Conservation (phyloP, 257 asterid genomes). For the Solanum etuberosum region DNA sequence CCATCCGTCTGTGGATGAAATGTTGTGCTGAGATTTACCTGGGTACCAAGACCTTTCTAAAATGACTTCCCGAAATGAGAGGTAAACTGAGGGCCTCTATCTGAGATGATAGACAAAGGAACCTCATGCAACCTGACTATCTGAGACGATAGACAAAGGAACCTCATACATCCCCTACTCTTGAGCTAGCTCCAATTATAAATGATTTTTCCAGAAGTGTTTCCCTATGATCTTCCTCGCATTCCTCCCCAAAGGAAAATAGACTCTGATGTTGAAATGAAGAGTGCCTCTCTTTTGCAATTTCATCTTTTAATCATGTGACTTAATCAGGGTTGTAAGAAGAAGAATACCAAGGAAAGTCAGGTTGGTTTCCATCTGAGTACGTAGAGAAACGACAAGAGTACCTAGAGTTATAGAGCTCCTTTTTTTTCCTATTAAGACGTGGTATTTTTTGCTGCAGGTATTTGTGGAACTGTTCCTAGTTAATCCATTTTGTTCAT, state of each 20-base stretch:
- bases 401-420: background rate
- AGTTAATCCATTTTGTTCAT: background rate
- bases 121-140: no score
- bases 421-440: conserved; percentile 1
- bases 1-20: no score
- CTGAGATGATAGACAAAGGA: no score
- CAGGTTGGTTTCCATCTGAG: conserved; percentile 79
- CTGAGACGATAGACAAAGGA: no score
- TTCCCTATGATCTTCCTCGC: no score
- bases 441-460: background rate
- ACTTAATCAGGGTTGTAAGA: conserved; percentile 88
- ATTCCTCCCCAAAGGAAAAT: no score
- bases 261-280: background rate
- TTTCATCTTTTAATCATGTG: conserved; percentile 27
- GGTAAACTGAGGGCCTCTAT: no score
- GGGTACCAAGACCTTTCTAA: fast-evolving
- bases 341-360: conserved; percentile 75
- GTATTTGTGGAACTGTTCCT: background rate
- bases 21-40: no score
- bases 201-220: no score
- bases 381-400: conserved; percentile 79
- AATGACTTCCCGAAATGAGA: no score
- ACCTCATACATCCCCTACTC: no score
- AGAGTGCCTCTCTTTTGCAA: background rate
- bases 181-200: no score